phyloP scores from a whole-genome alignment of 139 green algal genomes.

The Marvania coccoides region DNA sequence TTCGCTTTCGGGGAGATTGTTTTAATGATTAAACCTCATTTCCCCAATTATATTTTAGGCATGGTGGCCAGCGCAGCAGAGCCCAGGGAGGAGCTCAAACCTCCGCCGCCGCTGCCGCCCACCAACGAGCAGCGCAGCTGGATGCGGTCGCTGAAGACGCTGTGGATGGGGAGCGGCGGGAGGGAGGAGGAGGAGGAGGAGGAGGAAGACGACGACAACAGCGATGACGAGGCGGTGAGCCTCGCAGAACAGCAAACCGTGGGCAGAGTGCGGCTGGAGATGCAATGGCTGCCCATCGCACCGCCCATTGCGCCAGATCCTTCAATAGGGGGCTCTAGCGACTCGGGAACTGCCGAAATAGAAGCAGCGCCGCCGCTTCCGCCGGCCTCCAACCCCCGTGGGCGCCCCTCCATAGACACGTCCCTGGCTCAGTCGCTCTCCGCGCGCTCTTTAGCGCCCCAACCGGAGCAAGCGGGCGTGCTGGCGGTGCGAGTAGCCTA shows the following conservation, averaged over 20 bases:
- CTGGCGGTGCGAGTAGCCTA: conserved; percentile 14
- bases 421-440: background rate
- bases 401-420: no score
- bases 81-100: background rate
- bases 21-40: no score
- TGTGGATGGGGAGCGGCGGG: background rate
- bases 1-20: no score
- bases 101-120: background rate
- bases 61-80: background rate
- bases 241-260: background rate
- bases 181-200: background rate
- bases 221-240: background rate
- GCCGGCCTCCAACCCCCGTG: no score
- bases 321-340: background rate
- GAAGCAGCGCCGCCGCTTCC: no score
- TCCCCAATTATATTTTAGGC: no score
- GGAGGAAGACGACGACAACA: background rate
- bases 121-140: background rate
- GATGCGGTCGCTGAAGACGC: background rate
- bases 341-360: no score
- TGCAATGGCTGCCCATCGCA: background rate
- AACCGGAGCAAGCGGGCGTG: no score
- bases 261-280: background rate
- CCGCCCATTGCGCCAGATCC: background rate
- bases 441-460: background rate